Conservation (phyloP, 805 yeast genomes). For the Lachancea kluyveri region DNA sequence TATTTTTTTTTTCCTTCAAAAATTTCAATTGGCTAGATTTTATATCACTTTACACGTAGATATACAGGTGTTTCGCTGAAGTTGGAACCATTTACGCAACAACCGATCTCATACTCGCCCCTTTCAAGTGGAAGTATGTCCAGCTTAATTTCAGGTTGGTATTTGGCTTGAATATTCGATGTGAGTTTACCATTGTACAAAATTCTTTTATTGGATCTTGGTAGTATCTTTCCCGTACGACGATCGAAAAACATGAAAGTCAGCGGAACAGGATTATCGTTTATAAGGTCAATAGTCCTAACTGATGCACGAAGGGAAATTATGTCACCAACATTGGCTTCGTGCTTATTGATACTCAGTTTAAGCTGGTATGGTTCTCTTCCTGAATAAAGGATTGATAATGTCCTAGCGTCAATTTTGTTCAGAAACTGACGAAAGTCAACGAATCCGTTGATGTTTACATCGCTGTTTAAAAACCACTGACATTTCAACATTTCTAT, state of each 20-base stretch:
- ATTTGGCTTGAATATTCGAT: conserved; percentile 37
- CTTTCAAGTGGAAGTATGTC: conserved; percentile 58
- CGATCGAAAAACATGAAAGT: conserved; percentile 20
- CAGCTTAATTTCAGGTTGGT: conserved; percentile 39
- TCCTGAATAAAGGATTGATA: conserved; percentile 19
- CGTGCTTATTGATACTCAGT: conserved; percentile 8
- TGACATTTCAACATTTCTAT: conserved; percentile 52
- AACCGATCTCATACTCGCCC: conserved; percentile 82
- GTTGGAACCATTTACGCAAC: conserved; percentile 7
- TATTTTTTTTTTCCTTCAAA: background rate
- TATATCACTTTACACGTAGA: conserved; percentile 7
- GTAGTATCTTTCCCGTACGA: conserved; percentile 17
- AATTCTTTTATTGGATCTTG: conserved; percentile 45
- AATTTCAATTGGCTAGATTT: background rate
- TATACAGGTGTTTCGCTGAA: conserved; percentile 7
- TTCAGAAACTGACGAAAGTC: conserved; percentile 24
- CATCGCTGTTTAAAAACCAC: conserved; percentile 43
- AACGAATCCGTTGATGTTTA: conserved; percentile 15
- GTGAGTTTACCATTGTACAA: conserved; percentile 65
- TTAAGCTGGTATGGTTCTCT: conserved; percentile 15
- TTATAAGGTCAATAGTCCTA: background rate
- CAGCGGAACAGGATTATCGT: conserved; percentile 5
- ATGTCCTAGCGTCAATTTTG: conserved; percentile 21
- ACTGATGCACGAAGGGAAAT: conserved; percentile 10
- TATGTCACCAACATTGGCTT: conserved; percentile 12